A percentile compares a stretch with the other conserved stretches of the same genome.
Evolutionary conservation across 2,329 filamentous ascomycete species (phyloP).

Genomic region (Microcyclosporella mali): DNA sequence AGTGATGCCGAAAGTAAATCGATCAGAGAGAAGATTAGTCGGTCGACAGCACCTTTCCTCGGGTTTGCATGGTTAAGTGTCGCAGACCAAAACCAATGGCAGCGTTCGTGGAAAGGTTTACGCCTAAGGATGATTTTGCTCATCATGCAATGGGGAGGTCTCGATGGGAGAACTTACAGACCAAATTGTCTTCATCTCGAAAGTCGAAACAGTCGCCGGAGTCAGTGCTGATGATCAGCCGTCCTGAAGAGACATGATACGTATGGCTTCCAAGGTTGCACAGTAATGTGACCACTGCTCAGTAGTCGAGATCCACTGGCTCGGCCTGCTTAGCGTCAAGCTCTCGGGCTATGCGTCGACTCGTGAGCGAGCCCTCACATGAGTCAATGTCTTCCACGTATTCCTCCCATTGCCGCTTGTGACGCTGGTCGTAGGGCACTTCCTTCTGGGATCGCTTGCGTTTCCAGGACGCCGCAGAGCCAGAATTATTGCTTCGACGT

Average conservation of each 20-base stretch:
- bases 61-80: slow-evolving; percentile 24
- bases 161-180: not conserved
- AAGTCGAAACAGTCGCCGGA: no score
- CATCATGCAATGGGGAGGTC: slow-evolving; percentile 25
- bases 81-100: slow-evolving; percentile 23
- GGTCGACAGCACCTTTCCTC: slow-evolving; percentile 26
- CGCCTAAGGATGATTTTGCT: slow-evolving; percentile 38
- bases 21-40: slow-evolving; percentile 34
- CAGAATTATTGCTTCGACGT: slow-evolving; percentile 17
- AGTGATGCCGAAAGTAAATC: no score
- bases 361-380: slow-evolving; percentile 36
- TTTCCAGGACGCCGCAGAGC: slow-evolving; percentile 12
- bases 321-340: slow-evolving; percentile 37
- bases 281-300: slow-evolving; percentile 7
- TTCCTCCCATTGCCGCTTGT: slow-evolving; percentile 33
- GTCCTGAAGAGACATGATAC: no score
- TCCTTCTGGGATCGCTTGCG: slow-evolving; percentile 12
- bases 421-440: slow-evolving; percentile 27
- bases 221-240: no score
- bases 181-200: no score
- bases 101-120: slow-evolving; percentile 21
- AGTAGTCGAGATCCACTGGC: slow-evolving; percentile 45
- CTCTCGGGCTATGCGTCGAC: slow-evolving; percentile 40
- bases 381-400: slow-evolving; percentile 33
- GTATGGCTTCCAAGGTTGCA: no score